A percentile compares a stretch with the other conserved stretches of the same genome.
Evolutionary conservation across 139 green algal species (phyloP).

Genomic region (Nannochloris sp.): DNA sequence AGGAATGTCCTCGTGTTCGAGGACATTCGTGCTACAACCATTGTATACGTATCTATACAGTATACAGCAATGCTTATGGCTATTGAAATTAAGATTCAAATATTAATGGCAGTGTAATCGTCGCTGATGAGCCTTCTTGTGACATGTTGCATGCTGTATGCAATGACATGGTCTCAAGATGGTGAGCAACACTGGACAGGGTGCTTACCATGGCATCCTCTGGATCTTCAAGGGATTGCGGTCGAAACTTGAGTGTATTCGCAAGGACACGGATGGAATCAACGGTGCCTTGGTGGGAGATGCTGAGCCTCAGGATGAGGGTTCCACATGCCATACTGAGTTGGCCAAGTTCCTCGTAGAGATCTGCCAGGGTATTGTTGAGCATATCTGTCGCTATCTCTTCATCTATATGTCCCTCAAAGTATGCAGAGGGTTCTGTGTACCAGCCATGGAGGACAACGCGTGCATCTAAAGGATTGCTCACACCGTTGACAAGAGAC

Average conservation of each 20-base stretch:
- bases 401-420: conserved; percentile 37
- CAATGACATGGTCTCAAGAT: conserved; percentile 10
- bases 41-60: too few species aligned
- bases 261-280: conserved; percentile 28
- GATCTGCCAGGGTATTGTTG: conserved; percentile 22
- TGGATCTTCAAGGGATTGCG: conserved; percentile 15
- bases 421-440: conserved; percentile 60
- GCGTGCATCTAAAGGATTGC: conserved; percentile 48
- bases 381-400: conserved; percentile 33
- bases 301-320: conserved; percentile 21
- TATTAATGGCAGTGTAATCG: conserved; percentile 22
- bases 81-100: too few species aligned
- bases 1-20: too few species aligned
- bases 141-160: too few species aligned
- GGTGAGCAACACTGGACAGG: conserved; percentile 15
- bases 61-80: too few species aligned
- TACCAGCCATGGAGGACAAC: conserved; percentile 83
- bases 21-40: too few species aligned
- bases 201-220: conserved; percentile 12
- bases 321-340: conserved; percentile 27
- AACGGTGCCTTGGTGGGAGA: conserved; percentile 23
- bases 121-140: too few species aligned
- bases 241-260: conserved; percentile 44
- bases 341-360: conserved; percentile 37
- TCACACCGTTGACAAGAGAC: conserved; percentile 45